These are phyloP conservation scores for Penicillium sp. DNA, from an alignment of 2,329 filamentous ascomycete species.

Conservation along the genomic window DNA sequence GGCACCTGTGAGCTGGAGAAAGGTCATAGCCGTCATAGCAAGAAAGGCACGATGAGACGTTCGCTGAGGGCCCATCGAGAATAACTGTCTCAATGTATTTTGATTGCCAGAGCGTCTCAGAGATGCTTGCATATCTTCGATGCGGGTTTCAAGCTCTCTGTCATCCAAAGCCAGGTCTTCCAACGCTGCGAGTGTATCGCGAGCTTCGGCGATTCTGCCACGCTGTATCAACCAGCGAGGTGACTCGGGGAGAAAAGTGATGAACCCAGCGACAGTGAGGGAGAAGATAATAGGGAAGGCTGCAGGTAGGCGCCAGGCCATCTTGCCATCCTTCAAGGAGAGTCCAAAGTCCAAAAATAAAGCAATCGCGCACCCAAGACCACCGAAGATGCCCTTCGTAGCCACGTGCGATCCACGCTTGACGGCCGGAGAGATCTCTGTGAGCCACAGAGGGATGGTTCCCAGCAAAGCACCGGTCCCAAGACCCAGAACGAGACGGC, in stretches of 20 bases:
- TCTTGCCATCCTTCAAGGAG: constrained; percentile 12
- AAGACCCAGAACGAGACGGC: constrained; percentile 12
- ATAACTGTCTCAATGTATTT: constrained; percentile 8
- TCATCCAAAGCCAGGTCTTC: constrained; percentile 7
- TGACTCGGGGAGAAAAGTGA: constrained; percentile 14
- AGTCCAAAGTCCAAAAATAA: constrained; percentile 20
- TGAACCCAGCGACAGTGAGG: constrained; percentile 9
- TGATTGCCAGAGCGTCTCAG: constrained; percentile 9
- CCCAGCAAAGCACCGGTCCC: constrained; percentile 15
- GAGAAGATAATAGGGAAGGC: constrained; percentile 16
- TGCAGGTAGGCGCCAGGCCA: constrained; percentile 18
- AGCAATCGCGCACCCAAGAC: constrained; percentile 15
- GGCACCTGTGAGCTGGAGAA: constrained; percentile 16
- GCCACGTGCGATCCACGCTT: constrained; percentile 19
- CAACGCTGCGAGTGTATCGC: constrained; percentile 14
- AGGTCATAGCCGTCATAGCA: constrained; percentile 10
- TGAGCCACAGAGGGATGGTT: constrained; percentile 19
- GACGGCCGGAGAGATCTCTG: constrained; percentile 16
- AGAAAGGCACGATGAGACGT: constrained; percentile 16
- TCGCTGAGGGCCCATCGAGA: constrained; percentile 17
- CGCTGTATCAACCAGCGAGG: constrained; percentile 19
- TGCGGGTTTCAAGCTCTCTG: constrained; percentile 5
- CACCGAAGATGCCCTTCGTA: constrained; percentile 17
- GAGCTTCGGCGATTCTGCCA: constrained; percentile 12
- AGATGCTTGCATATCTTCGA: constrained; percentile 17